phyloP scores from a whole-genome alignment of 371 early-diverging fungal species.

The Rhizopus delemar region DNA sequence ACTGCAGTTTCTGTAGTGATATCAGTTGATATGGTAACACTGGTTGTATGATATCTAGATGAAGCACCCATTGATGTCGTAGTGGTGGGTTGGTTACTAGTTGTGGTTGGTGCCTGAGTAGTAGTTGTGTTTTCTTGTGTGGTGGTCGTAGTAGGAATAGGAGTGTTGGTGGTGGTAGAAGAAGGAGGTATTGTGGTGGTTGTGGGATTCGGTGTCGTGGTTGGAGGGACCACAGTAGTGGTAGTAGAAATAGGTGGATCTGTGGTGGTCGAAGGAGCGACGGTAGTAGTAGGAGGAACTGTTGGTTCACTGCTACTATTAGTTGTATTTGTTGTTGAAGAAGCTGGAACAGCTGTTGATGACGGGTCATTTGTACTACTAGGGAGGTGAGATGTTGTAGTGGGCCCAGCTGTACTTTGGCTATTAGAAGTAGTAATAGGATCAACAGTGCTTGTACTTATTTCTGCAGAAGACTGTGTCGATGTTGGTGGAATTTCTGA shows the following conservation, averaged over 20 bases:
- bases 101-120: background rate
- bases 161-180: conserved; percentile 20
- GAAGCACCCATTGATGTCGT: conserved; percentile 27
- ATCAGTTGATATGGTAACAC: conserved; percentile 26
- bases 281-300: background rate
- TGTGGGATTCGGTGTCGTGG: background rate
- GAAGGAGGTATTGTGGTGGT: conserved; percentile 2
- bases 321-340: too few relatives aligned
- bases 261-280: conserved; percentile 4
- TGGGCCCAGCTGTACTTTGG: background rate
- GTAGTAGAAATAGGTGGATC: conserved; percentile 4
- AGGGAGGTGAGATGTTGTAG: conserved; percentile 1
- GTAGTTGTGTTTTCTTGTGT: conserved; percentile 11
- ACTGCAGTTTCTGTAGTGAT: conserved; percentile 28
- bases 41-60: conserved; percentile 14
- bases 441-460: conserved; percentile 2
- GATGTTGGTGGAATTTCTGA: background rate
- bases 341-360: too few relatives aligned
- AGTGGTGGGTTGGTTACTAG: conserved; percentile 17
- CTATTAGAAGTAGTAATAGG: conserved; percentile 1
- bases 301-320: too few relatives aligned
- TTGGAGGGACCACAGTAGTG: conserved; percentile 4
- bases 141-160: conserved; percentile 33
- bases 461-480: conserved; percentile 1
- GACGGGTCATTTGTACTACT: too few relatives aligned